Evolutionary conservation across 441 rosid species (phyloP).

Genomic region (Pelargonium fulgidum): DNA sequence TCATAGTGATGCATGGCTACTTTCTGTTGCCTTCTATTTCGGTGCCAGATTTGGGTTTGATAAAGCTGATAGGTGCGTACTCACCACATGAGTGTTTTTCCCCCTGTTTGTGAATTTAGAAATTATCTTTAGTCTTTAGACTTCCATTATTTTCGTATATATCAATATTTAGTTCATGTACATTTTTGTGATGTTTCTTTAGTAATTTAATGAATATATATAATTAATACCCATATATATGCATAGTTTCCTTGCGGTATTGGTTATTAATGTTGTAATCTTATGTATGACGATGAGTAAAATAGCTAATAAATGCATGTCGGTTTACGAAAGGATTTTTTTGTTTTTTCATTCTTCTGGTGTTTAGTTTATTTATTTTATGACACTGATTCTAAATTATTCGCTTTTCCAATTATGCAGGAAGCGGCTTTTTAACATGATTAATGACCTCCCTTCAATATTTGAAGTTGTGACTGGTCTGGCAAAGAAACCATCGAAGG

Average conservation of each 20-base stretch:
- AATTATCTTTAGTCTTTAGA: too few relatives aligned
- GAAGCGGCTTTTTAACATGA: constrained; percentile 90
- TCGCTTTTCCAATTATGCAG: constrained; percentile 32
- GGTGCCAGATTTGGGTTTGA: constrained; percentile 89
- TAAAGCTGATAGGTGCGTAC: constrained; percentile 71
- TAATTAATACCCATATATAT: too few relatives aligned
- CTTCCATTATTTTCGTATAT: too few relatives aligned
- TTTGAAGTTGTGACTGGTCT: constrained; percentile 79
- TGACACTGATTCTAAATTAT: background rate
- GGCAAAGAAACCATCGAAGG: constrained; percentile 43
- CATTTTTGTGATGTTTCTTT: too few relatives aligned
- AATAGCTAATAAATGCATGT: too few relatives aligned
- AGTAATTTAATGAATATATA: too few relatives aligned
- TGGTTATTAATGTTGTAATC: too few relatives aligned
- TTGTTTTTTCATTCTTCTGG: background rate
- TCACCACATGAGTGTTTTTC: background rate
- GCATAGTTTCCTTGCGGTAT: too few relatives aligned
- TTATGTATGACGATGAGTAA: too few relatives aligned
- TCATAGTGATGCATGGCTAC: constrained; percentile 96
- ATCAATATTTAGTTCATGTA: too few relatives aligned
- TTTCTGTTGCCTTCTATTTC: constrained; percentile 82
- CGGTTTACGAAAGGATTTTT: too few relatives aligned
- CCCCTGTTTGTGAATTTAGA: background rate
- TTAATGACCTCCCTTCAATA: constrained; percentile 72
- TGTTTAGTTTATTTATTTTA: constrained; percentile 12